These are phyloP conservation scores for Fusarium coffeatum DNA, from an alignment of 2,329 filamentous ascomycete genomes.

Conservation along the genomic window DNA sequence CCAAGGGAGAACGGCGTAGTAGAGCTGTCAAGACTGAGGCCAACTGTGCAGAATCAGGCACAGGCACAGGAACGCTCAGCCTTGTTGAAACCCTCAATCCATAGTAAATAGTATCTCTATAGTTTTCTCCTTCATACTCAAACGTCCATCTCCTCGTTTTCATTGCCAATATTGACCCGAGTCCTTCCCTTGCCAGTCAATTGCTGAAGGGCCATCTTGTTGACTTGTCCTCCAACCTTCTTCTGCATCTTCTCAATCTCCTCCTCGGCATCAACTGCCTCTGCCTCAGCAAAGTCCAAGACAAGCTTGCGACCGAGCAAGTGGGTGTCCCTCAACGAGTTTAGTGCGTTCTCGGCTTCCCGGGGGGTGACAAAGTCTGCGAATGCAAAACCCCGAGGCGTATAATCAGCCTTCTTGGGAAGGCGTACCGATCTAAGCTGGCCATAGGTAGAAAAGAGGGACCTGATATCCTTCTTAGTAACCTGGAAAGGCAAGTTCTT, in stretches of 20 bases:
- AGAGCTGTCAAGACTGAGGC: constrained; percentile 14
- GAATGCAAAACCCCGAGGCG: constrained; percentile 93
- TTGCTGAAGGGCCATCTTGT: constrained; percentile 90
- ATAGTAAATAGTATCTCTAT: constrained; percentile 35
- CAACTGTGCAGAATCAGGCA: constrained; percentile 26
- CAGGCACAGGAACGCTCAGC: constrained; percentile 41
- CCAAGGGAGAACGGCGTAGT: constrained; percentile 44
- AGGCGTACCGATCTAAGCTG: constrained; percentile 92
- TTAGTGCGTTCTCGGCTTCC: constrained; percentile 91
- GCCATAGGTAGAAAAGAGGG: constrained; percentile 89
- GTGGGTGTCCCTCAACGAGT: constrained; percentile 91
- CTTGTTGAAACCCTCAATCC: constrained; percentile 35
- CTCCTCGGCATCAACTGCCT: constrained; percentile 90
- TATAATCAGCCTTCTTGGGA: constrained; percentile 92
- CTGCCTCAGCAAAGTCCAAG: constrained; percentile 89
- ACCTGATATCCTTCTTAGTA: constrained; percentile 89
- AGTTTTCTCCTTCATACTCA: constrained; percentile 39
- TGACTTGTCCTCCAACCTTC: constrained; percentile 90
- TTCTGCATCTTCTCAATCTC: constrained; percentile 97
- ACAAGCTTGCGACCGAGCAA: constrained; percentile 89
- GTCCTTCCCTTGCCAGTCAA: constrained; percentile 85
- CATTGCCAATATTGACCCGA: constrained; percentile 87
- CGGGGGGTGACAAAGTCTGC: constrained; percentile 92
- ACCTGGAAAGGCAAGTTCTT: constrained; percentile 98
- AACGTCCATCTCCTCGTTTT: constrained; percentile 67